Base-by-base conservation (phyloP, 352 stramenopile genomes). In the Blastocystis sp. region DNA sequence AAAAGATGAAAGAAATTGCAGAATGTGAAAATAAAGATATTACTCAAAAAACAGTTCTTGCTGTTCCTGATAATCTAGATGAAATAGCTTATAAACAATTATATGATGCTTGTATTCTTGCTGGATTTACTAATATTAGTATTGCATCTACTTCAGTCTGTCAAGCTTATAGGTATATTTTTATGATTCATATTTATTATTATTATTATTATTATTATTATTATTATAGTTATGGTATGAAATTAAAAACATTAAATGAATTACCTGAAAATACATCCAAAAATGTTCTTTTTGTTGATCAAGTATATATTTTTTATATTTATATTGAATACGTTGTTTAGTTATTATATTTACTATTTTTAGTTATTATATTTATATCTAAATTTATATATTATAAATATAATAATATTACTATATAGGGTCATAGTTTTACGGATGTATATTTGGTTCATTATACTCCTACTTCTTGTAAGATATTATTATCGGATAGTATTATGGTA, bases 401-500 rank as follows among this genome's bases (percentile, higher is more conserved):
- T n/a, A n/a, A n/a, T n/a, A n/a, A n/a, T n/a, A n/a, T n/a, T n/a
- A n/a, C n/a, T n/a, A n/a, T n/a, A n/a, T n/a, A n/a, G n/a, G n/a
- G 52, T 19, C 41, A 42, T 30, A 49, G 25, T 24, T 62, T 52
- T 42, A 43, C 52, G 1, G 32, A 62, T 34, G 31, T 62, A 28
- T 62, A 62, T 27, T 16, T 43, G 16, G 52, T 62, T 19, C 34
- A 19, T 18, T 7, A 54, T 16, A 62, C 37, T 11, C 21, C 11
- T 7, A 16, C 13, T 11, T 18, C 34, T 7, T 34, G 52, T 21
- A 30, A 62, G 21, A 27, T 62, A 4, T 25, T 62, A 21, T 13
- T 27, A 7, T 43, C 28, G 32, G 52, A 40, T 25, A 62, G 35
- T 74, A 72, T 74, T 36, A 87, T 91, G 67, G 68, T 97, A 0